Evolutionary conservation across 2,329 filamentous ascomycete genomes (phyloP).

Genomic region (Penicillium vulpinum): DNA sequence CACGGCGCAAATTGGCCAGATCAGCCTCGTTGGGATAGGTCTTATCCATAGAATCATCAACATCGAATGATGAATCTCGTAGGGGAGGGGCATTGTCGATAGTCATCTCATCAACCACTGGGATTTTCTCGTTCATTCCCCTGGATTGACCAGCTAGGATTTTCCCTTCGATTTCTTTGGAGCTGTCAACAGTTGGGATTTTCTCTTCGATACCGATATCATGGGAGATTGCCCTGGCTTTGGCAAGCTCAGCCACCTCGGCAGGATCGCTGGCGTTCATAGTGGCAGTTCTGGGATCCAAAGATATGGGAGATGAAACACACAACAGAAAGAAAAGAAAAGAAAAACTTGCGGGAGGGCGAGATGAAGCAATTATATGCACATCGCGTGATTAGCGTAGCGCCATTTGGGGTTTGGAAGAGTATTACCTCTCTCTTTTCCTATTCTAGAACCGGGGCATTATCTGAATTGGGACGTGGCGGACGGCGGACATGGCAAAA

Average conservation of each 20-base stretch:
- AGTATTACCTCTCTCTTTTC: not conserved
- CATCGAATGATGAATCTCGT: not conserved
- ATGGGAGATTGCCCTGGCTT: constrained; percentile 21
- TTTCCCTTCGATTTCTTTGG: no score
- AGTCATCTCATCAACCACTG: constrained; percentile 1
- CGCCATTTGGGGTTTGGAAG: not conserved
- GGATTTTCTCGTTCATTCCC: constrained; percentile 15
- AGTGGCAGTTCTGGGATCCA: not conserved
- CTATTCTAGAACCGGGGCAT: constrained; percentile 3
- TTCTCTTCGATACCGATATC: constrained; percentile 20
- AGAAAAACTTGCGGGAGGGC: not conserved
- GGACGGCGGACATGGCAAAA: not conserved
- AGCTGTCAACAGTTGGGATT: not conserved
- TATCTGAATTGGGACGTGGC: constrained; percentile 7
- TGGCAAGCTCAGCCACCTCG: constrained; percentile 28
- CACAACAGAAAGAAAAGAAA: not conserved
- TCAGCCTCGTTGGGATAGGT: constrained; percentile 37
- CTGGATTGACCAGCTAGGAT: no score
- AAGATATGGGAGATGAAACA: not conserved
- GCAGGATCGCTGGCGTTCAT: constrained; percentile 31
- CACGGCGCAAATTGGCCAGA: constrained; percentile 35
- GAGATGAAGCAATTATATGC: constrained; percentile 5
- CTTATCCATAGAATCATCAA: constrained; percentile 9
- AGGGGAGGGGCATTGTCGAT: constrained; percentile 12
- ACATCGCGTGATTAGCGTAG: not conserved